A percentile compares a stretch with the other conserved stretches of the same genome.
Conservation (phyloP, 495 filamentous ascomycete species). For the Podospora tetraspora region DNA sequence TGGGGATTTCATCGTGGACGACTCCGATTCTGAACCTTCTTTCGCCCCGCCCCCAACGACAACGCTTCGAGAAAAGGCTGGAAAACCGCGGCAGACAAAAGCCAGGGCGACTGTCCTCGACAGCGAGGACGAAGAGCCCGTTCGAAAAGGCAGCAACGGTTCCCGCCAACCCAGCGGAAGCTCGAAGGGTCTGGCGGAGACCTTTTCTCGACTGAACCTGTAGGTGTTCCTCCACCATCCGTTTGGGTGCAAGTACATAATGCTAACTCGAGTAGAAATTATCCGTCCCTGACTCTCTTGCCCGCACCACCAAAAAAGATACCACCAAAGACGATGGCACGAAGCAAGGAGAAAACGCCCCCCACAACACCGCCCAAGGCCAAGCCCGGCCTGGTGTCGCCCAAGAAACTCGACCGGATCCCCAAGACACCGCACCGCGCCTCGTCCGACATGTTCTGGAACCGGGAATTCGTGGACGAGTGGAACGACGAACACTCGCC, state of each 20-base stretch:
- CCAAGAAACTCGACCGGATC: slow-evolving; percentile 36
- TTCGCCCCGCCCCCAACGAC: slow-evolving; percentile 9
- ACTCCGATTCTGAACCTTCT: slow-evolving; percentile 11
- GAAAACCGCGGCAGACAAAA: background rate
- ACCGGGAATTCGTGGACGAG: slow-evolving; percentile 62
- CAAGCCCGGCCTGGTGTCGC: slow-evolving; percentile 27
- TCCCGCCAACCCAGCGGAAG: background rate
- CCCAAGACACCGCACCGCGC: slow-evolving; percentile 51
- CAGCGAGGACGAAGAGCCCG: background rate
- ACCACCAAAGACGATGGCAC: background rate
- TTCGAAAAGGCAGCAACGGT: background rate
- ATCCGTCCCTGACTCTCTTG: background rate
- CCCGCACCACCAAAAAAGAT: background rate
- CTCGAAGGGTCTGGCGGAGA: slow-evolving; percentile 19
- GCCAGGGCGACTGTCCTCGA: background rate
- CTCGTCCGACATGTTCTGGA: slow-evolving; percentile 77
- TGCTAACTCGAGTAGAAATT: slow-evolving; percentile 9
- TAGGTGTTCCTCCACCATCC: slow-evolving; percentile 4
- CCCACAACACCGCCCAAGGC: slow-evolving; percentile 28
- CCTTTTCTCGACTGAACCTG: slow-evolving; percentile 23
- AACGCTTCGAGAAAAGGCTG: background rate
- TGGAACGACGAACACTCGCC: slow-evolving; percentile 82
- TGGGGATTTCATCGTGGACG: slow-evolving; percentile 14
- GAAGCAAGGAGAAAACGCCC: slow-evolving; percentile 14
- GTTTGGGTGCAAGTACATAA: background rate